Base-by-base conservation (phyloP, 1,139 yeast genomes). In the Blastobotrys raffinosifermentans region DNA sequence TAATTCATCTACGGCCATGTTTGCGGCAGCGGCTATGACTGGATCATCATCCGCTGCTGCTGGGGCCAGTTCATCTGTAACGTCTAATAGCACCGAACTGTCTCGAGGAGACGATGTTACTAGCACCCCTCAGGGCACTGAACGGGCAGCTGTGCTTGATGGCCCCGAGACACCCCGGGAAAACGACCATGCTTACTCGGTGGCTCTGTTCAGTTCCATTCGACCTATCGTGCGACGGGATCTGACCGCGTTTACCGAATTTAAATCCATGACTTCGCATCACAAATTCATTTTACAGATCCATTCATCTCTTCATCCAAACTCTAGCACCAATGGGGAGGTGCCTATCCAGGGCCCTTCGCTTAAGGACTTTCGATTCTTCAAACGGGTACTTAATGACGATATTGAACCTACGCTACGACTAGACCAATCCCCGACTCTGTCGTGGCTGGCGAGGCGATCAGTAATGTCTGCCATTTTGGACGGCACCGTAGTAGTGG, bases 401-500 rank as follows among this genome's bases (percentile, higher is more conserved):
- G 98, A 91, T 56, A 70, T 91, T 39, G 96, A 85, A 51, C 85
- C 87, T 3, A 66, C 78, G 0, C 54, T 80, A 30, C 66, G 76
- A 38, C 58, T 80, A 14, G 86, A 79, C 42, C 55, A 61, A 33
- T 77, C 86, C 0, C 77, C 80, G 2, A 79, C 78, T 8, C 58
- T 79, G 38, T 69, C 78, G 23, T 76, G 80, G 77, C 63, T 77
- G 36, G 71, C 69, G 27, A 67, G 74, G 44, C 69, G 79, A 49
- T 69, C 76, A 30, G 71, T 85, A 45, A 68, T 87, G 72, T 63
- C 69, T 37, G 72, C 80, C 23, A 70, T 89, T 46, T 70, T 82
- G 29, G 96, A 87, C 37, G 94, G 94, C 4, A 72, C 81, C 32
- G 87, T 85, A 5, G 71, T 78, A 10, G 79, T 91, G 29, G 96